A percentile compares a stretch with the other conserved stretches of the same genome.
These are phyloP conservation scores for Metschnikowia borealis DNA, from an alignment of 805 yeast genomes.

Conservation along the genomic window DNA sequence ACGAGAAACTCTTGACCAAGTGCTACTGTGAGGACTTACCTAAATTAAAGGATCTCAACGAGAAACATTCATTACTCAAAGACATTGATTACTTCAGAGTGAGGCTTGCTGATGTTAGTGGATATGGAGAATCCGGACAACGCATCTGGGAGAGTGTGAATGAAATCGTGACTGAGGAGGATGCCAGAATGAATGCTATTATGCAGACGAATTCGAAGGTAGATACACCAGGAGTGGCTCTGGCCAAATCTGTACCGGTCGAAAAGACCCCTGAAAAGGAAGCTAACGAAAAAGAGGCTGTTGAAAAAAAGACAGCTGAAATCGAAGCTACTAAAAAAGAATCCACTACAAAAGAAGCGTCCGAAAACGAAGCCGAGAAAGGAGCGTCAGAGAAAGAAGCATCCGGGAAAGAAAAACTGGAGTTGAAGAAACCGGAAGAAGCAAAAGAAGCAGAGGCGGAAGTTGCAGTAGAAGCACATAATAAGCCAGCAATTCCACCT, in stretches of 20 bases:
- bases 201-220: conserved; percentile 25
- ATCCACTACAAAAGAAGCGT: background rate
- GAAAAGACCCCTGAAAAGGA: background rate
- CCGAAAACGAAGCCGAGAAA: background rate
- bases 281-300: background rate
- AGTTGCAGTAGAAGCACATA: background rate
- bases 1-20: conserved; percentile 52
- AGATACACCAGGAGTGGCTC: background rate
- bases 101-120: conserved; percentile 54
- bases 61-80: conserved; percentile 50
- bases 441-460: background rate
- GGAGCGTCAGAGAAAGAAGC: background rate
- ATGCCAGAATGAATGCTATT: conserved; percentile 41
- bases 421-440: background rate
- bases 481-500: background rate
- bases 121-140: conserved; percentile 59
- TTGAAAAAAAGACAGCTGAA: background rate
- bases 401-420: background rate
- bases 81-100: conserved; percentile 64
- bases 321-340: background rate
- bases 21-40: conserved; percentile 46
- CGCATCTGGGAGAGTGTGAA: conserved; percentile 60
- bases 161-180: conserved; percentile 48
- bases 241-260: background rate
- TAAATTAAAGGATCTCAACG: conserved; percentile 46